A percentile compares a stretch with the other conserved stretches of the same genome.
phyloP scores from a whole-genome alignment of 305 asterid genomes.

The Plantago lanceolata region DNA sequence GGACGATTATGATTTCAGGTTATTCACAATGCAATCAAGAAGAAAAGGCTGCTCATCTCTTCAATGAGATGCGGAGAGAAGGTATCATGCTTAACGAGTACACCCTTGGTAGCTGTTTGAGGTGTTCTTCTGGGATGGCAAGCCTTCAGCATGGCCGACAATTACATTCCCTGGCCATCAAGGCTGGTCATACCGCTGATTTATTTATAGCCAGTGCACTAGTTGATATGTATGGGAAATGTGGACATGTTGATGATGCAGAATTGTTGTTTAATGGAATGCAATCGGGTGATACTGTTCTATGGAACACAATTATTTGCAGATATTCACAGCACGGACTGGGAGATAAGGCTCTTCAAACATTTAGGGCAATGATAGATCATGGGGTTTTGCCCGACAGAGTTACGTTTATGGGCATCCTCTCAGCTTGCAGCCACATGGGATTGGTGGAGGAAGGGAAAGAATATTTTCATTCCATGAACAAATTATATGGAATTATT shows the following conservation, averaged over 20 bases:
- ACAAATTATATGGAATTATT: conserved; percentile 43
- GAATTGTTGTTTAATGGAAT: conserved; percentile 46
- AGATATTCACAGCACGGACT: conserved; percentile 72
- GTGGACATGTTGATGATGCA: conserved; percentile 69
- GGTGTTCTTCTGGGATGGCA: conserved; percentile 58
- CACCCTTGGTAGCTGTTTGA: conserved; percentile 70
- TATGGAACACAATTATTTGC: conserved; percentile 81
- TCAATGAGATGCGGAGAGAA: conserved; percentile 68
- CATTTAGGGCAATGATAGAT: conserved; percentile 50
- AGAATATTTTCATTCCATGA: conserved; percentile 49
- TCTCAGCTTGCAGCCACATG: conserved; percentile 82
- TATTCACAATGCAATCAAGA: conserved; percentile 65
- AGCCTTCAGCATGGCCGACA: conserved; percentile 68
- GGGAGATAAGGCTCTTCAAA: conserved; percentile 58
- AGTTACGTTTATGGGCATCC: conserved; percentile 61
- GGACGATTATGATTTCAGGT: conserved; percentile 62
- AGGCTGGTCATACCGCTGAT: conserved; percentile 49
- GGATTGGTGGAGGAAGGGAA: conserved; percentile 70
- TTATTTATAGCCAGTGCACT: conserved; percentile 58
- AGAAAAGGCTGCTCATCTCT: conserved; percentile 53
- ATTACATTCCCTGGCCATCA: conserved; percentile 58
- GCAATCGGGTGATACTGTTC: conserved; percentile 44
- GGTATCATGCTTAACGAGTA: conserved; percentile 61
- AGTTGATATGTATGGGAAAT: conserved; percentile 78
- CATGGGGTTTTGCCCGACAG: conserved; percentile 49